phyloP scores from a whole-genome alignment of 2,329 filamentous ascomycete species.

The Apiospora hydei region DNA sequence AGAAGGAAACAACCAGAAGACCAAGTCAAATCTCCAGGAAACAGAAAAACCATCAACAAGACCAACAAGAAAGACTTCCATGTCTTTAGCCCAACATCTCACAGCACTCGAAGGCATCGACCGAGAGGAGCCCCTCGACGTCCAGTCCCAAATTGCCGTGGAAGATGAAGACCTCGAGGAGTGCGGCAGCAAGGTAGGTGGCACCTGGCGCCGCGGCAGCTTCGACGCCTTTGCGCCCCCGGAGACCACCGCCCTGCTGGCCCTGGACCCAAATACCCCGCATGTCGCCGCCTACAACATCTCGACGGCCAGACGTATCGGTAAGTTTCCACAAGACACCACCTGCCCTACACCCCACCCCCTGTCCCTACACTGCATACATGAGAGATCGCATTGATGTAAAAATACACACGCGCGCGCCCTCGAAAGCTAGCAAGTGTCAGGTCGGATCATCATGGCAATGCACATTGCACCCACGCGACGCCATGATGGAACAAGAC shows the following conservation, averaged over 20 bases:
- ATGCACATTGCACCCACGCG: not conserved
- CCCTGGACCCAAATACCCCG: conserved; percentile 37
- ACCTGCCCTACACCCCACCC: not conserved
- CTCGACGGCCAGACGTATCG: conserved; percentile 36
- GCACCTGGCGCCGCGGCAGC: conserved; percentile 39
- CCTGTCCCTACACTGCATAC: not conserved
- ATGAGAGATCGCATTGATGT: conserved; percentile 12
- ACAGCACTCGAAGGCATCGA: conserved; percentile 51
- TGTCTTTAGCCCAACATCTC: conserved; percentile 54
- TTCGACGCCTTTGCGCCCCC: conserved; percentile 39
- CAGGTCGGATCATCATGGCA: not conserved
- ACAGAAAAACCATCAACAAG: not conserved
- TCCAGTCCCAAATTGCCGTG: conserved; percentile 19
- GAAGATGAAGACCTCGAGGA: conserved; percentile 26
- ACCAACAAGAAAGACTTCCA: conserved; percentile 30
- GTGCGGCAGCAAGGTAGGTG: conserved; percentile 31
- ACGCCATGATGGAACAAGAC: not conserved
- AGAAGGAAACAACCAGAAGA: not conserved
- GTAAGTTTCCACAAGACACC: conserved; percentile 33
- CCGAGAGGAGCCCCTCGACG: conserved; percentile 40
- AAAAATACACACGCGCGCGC: not conserved
- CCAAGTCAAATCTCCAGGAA: too few relatives aligned
- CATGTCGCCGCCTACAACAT: conserved; percentile 43
- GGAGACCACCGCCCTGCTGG: conserved; percentile 38
- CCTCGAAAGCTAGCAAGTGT: not conserved